Base-by-base conservation (phyloP, 176 grass and related monocot species). In the Paspalum notatum region DNA sequence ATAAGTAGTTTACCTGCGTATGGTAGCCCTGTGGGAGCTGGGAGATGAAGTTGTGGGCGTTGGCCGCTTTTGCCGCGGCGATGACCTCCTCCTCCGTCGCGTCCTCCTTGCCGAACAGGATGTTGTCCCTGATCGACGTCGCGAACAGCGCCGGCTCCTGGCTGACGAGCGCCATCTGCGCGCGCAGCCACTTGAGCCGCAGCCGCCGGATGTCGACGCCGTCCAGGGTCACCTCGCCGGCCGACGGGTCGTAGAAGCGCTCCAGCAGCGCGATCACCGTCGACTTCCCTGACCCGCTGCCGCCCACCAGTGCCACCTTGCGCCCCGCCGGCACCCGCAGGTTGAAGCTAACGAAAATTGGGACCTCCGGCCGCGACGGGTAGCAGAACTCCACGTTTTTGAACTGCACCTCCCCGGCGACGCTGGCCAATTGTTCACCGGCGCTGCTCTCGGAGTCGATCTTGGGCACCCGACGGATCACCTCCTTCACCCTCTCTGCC, bases 101-200 rank as follows among this genome's bases (percentile, higher is more conserved):
- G 32, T 32, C 32, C 32, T 32, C 32, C 32, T 32, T 32, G 32
- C 32, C 32, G 32, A 32, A 32, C 32, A 32, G 32, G 32, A 32
- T 92, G 79, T 97, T 97, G 80, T 97, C 89, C 78, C 79, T 82
- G 48, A 97, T 94, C 18, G 91, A 90, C 48, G 91, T 94, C 12
- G 94, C 94, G 59, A 97, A 97, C 44, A 97, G 73, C 53, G 94
- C 94, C n/a, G 94, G 94, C 84, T 97, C 94, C 49, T 97, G 94
- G 87, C 94, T 97, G 6, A 97, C 94, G 14, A 97, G 85, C 12
- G 91, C 94, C 61, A 97, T 92, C 80, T 94, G 94, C 7, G 89
- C 66, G 68, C 94, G 82, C 68, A 97, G 70, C 94, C 94, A 97
- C 77, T 97, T 97, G 47, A 97, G 94, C 38, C 83, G 75, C 22